Evolutionary conservation across 768 basidiomycete genomes (phyloP), one percentile per base, ranked within the genome.

Genomic region (Psilocybe azurescens): DNA sequence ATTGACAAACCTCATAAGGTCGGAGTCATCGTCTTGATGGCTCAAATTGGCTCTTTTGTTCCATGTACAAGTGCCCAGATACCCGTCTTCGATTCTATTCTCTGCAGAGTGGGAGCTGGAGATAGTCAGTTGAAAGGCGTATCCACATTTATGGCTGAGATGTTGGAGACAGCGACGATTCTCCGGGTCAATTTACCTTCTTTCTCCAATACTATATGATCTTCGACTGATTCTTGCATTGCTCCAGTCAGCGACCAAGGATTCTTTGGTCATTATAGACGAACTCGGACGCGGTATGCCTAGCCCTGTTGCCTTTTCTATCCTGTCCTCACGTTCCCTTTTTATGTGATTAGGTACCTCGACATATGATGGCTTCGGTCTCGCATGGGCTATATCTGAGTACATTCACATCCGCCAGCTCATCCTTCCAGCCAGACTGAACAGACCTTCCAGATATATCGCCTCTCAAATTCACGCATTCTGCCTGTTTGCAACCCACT

Each of bases 341-440:
- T n/a, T 66, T 38, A 61, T 28, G 10, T 65, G 30, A 59, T 16
- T 29, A 91, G 91, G 96, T 5, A 97, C 96, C 0, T 97, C 96
- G 0, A 98, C 97, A 0, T 97, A 97, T 66, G 97, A 99, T 73
- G 97, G 97, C 5, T 98, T 98, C 69, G 97, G 96, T 5, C 83
- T 99, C 5, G 97, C 97, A 0, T 99, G 97, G 97, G 95, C 97
- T 1, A 99, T 99, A 68, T 97, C 95, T 55, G 97, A 99, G 96
- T 96, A 73, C 62, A 86, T 39, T 39, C 14, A 74, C 28, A 29
- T 18, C 13, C 39, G 36, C 18, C 50, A 48, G 60, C 28, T 28
- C 28, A 10, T 24, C 32, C 7, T 54, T 14, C 30, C n/a, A 16
- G 6, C 38, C 6, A 18, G n/a, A 51, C 49, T 53, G 13, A 51